These are phyloP conservation scores for Cladosporium sp. DNA, from an alignment of 2,329 filamentous ascomycete genomes.

Conservation along the genomic window DNA sequence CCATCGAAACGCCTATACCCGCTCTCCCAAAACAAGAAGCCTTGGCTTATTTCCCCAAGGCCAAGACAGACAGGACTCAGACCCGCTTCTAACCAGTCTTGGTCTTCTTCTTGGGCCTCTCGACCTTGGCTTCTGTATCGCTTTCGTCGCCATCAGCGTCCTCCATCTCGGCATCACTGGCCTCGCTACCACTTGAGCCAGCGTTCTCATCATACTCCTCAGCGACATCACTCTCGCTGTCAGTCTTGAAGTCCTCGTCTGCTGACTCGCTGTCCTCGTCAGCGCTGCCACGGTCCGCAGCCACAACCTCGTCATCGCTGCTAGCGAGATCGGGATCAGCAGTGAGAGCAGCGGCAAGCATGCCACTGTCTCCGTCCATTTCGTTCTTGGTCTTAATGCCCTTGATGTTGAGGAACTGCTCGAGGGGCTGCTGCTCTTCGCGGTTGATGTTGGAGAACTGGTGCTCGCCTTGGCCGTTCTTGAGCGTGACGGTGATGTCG, in stretches of 20 bases:
- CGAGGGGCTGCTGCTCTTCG: constrained; percentile 93
- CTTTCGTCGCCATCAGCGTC: constrained; percentile 46
- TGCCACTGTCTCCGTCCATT: constrained; percentile 78
- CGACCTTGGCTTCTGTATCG: constrained; percentile 50
- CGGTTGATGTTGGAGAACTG: constrained; percentile 99
- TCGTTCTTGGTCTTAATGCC: constrained; percentile 96
- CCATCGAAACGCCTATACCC: not conserved
- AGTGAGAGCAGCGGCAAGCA: constrained; percentile 75
- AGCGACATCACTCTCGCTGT: constrained; percentile 90
- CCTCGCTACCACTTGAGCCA: constrained; percentile 70
- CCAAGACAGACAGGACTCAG: not conserved
- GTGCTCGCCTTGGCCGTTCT: constrained; percentile 78
- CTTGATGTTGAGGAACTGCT: constrained; percentile 96
- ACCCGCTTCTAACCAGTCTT: constrained; percentile 40
- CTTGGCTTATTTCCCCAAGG: no score
- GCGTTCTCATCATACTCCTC: constrained; percentile 94
- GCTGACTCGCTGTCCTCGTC: constrained; percentile 95
- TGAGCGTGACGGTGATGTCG: constrained; percentile 90
- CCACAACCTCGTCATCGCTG: constrained; percentile 72
- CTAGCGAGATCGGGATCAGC: constrained; percentile 72
- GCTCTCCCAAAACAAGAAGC: not conserved
- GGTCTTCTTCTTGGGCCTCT: constrained; percentile 62
- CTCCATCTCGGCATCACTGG: constrained; percentile 60
- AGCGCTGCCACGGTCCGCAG: constrained; percentile 77
- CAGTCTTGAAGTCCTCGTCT: constrained; percentile 92